These are phyloP conservation scores for Xylariaceae sp. DNA, from an alignment of 2,329 filamentous ascomycete species.

Conservation along the genomic window DNA sequence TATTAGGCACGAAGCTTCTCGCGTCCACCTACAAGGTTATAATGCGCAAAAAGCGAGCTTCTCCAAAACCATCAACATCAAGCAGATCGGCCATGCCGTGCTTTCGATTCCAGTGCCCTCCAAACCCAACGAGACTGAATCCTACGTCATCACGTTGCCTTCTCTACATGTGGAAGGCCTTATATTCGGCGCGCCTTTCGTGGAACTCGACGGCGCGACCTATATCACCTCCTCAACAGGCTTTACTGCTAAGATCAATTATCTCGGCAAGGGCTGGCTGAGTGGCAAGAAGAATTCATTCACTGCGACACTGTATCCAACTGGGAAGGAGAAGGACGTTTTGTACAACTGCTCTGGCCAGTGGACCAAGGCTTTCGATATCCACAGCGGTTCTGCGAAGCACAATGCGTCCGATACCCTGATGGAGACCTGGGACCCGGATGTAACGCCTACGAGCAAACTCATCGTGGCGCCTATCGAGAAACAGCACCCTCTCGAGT, in stretches of 20 bases:
- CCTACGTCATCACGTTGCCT: slow-evolving; percentile 56
- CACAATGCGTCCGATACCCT: slow-evolving; percentile 41
- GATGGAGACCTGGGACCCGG: slow-evolving; percentile 50
- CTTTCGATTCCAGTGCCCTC: slow-evolving; percentile 53
- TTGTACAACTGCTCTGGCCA: slow-evolving; percentile 50
- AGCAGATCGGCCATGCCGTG: slow-evolving; percentile 57
- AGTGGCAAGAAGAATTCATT: slow-evolving; percentile 56
- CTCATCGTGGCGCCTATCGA: slow-evolving; percentile 59
- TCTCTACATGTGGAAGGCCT: slow-evolving; percentile 57
- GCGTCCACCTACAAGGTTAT: slow-evolving; percentile 57
- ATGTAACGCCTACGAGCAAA: slow-evolving; percentile 32
- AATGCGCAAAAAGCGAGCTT: slow-evolving; percentile 61
- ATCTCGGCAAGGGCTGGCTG: slow-evolving; percentile 54
- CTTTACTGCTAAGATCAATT: slow-evolving; percentile 54
- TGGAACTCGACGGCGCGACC: slow-evolving; percentile 55
- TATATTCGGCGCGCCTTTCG: slow-evolving; percentile 54
- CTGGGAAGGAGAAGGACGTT: slow-evolving; percentile 45
- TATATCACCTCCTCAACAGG: slow-evolving; percentile 54
- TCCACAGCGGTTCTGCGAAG: slow-evolving; percentile 41
- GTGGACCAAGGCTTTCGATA: slow-evolving; percentile 52
- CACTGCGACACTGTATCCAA: slow-evolving; percentile 50
- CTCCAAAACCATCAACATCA: slow-evolving; percentile 55
- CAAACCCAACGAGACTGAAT: slow-evolving; percentile 49
- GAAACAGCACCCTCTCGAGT: slow-evolving; percentile 80
- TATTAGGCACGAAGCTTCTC: slow-evolving; percentile 50